Evolutionary conservation across 2,329 filamentous ascomycete species (phyloP).

Genomic region (Cytospora schulzeri): DNA sequence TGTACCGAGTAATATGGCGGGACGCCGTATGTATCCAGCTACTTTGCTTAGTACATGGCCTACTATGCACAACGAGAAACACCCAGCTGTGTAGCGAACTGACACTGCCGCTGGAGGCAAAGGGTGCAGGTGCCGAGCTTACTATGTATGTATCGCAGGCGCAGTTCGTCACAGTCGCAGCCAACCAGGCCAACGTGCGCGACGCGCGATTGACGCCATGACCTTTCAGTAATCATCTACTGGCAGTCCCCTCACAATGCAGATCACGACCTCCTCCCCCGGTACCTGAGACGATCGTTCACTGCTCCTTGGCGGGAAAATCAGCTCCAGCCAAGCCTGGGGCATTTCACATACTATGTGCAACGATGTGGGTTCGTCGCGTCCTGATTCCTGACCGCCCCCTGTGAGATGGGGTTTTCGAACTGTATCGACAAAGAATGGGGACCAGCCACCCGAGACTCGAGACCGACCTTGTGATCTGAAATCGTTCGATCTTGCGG

Average conservation of each 20-base stretch:
- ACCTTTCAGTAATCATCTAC: constrained; percentile 5
- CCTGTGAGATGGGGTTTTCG: constrained; percentile 3
- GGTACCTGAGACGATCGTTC: constrained; percentile 9
- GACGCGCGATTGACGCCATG: constrained; percentile 13
- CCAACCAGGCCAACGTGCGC: constrained; percentile 5
- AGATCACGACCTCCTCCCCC: constrained; percentile 12
- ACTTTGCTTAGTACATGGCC: not conserved
- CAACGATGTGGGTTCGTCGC: constrained; percentile 20
- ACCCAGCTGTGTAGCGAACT: not conserved
- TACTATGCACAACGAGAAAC: not conserved
- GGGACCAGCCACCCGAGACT: constrained; percentile 12
- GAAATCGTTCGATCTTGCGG: constrained; percentile 29
- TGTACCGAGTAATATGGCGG: not conserved
- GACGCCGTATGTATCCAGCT: not conserved
- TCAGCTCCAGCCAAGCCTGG: constrained; percentile 11
- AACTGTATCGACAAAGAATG: constrained; percentile 12
- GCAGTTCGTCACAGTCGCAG: not conserved
- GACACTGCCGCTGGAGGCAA: not conserved
- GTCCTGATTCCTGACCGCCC: constrained; percentile 23
- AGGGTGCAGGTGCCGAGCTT: constrained; percentile 1
- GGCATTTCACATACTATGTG: not conserved
- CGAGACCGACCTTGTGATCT: constrained; percentile 25
- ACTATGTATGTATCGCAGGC: not conserved
- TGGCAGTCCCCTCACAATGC: not conserved
- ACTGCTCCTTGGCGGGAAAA: constrained; percentile 18